A percentile compares a stretch with the other conserved stretches of the same genome.
These are phyloP conservation scores for Hippophae gyantsensis DNA, from an alignment of 306 rosid genomes.

Conservation along the genomic window DNA sequence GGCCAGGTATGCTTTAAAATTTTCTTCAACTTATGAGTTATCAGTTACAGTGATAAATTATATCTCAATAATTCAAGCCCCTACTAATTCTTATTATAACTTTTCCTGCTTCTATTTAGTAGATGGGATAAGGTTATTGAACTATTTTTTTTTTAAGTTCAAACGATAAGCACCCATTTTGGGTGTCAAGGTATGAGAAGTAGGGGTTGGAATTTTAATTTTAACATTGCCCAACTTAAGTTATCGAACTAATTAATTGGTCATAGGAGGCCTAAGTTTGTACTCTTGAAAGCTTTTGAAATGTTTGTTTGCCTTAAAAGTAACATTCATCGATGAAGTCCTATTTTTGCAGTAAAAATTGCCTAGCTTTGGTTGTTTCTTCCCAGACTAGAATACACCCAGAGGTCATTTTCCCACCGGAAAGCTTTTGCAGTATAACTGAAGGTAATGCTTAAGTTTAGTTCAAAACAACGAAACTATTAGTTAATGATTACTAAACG, in stretches of 20 bases:
- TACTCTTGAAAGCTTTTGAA: conserved; percentile 10
- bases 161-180: too few species aligned
- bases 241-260: neutral
- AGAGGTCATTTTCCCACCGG: conserved; percentile 43
- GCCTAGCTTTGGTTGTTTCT: conserved; percentile 36
- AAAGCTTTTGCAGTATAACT: conserved; percentile 47
- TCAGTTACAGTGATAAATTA: neutral
- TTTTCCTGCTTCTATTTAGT: too few species aligned
- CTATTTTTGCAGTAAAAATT: conserved; percentile 53
- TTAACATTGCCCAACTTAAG: too few species aligned
- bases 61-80: too few species aligned
- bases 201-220: too few species aligned
- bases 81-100: too few species aligned
- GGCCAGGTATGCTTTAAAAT: conserved; percentile 60
- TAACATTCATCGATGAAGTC: conserved; percentile 4
- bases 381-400: conserved; percentile 46
- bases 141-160: too few species aligned
- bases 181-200: too few species aligned
- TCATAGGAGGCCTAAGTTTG: conserved; percentile 2
- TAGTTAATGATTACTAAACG: neutral
- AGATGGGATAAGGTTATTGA: neutral
- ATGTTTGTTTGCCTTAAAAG: conserved; percentile 9
- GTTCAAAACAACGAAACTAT: conserved; percentile 2
- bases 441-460: conserved; percentile 46
- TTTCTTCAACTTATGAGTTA: conserved; percentile 1